phyloP scores from a whole-genome alignment of 768 basidiomycete species.

The Vishniacozyma victoriae region DNA sequence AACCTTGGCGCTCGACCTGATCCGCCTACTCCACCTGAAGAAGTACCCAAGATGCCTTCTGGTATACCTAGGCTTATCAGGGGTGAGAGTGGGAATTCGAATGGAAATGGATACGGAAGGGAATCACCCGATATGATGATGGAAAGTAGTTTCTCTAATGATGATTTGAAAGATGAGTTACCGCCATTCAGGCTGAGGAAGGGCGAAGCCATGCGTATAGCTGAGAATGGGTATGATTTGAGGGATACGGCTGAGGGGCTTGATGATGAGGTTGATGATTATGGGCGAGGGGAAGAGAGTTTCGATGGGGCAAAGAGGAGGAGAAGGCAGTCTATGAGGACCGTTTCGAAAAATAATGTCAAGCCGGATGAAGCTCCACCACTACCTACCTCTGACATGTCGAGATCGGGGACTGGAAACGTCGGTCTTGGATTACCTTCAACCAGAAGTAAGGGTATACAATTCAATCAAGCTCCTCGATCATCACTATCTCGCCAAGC shows the following conservation, averaged over 20 bases:
- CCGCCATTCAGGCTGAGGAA: constrained; percentile 32
- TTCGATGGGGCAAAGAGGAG: constrained; percentile 4
- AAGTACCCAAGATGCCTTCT: too few relatives aligned
- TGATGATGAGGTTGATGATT: neutral
- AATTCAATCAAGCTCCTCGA: neutral
- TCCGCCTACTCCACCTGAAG: too few relatives aligned
- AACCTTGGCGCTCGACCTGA: too few relatives aligned
- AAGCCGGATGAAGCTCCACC: neutral
- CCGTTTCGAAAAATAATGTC: neutral
- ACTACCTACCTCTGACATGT: neutral
- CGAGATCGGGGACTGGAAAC: neutral
- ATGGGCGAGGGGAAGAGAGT: neutral
- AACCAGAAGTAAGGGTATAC: too few relatives aligned
- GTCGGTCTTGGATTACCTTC: constrained; percentile 1
- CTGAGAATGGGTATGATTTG: constrained; percentile 22
- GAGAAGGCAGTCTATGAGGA: constrained; percentile 5
- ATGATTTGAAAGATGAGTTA: constrained; percentile 36
- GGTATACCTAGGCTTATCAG: too few relatives aligned
- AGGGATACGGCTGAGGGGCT: neutral
- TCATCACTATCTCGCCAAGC: neutral
- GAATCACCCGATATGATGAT: neutral
- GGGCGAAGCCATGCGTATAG: constrained; percentile 32
- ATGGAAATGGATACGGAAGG: too few relatives aligned
- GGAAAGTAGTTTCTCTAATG: constrained; percentile 6
- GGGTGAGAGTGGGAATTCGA: too few relatives aligned